Evolutionary conservation across 2,329 filamentous ascomycete genomes (phyloP).

Genomic region (Botrytis aclada): DNA sequence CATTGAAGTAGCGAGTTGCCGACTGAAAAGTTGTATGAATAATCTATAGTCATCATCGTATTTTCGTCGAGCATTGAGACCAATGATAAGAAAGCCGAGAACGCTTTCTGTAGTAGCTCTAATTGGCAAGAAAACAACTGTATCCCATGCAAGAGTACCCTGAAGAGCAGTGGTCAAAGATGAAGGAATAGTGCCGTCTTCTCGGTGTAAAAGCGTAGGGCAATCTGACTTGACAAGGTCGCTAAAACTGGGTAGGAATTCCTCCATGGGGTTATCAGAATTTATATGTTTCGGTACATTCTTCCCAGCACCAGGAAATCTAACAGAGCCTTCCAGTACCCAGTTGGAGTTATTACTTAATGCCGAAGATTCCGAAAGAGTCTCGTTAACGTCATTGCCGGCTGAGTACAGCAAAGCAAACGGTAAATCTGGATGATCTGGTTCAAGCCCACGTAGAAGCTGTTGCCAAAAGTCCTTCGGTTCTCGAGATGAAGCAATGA

Average conservation of each 20-base stretch:
- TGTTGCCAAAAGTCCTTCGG: slow-evolving; percentile 70
- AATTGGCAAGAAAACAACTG: slow-evolving; percentile 14
- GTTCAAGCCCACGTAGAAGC: slow-evolving; percentile 63
- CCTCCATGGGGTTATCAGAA: not conserved
- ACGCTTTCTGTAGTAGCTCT: slow-evolving; percentile 61
- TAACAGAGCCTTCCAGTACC: slow-evolving; percentile 27
- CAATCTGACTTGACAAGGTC: slow-evolving; percentile 5
- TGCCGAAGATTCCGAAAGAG: slow-evolving; percentile 26
- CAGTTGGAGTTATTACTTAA: slow-evolving; percentile 24
- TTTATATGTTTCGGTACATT: slow-evolving; percentile 10
- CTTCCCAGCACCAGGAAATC: slow-evolving; percentile 18
- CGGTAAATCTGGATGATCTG: slow-evolving; percentile 71
- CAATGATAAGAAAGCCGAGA: slow-evolving; percentile 75
- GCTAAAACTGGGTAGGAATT: slow-evolving; percentile 7
- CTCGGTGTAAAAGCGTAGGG: slow-evolving; percentile 4
- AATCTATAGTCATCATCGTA: slow-evolving; percentile 79
- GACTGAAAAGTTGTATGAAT: slow-evolving; percentile 70
- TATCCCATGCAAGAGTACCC: not conserved
- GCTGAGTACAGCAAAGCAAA: slow-evolving; percentile 76
- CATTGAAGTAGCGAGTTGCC: slow-evolving; percentile 74
- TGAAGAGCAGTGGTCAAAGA: not conserved
- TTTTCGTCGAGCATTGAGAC: slow-evolving; percentile 71
- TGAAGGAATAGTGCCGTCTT: slow-evolving; percentile 5
- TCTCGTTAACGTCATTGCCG: slow-evolving; percentile 51
- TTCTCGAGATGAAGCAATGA: slow-evolving; percentile 67